These are phyloP conservation scores for Calocybe gambosa DNA, from an alignment of 1,284 basidiomycete genomes.

Conservation along the genomic window DNA sequence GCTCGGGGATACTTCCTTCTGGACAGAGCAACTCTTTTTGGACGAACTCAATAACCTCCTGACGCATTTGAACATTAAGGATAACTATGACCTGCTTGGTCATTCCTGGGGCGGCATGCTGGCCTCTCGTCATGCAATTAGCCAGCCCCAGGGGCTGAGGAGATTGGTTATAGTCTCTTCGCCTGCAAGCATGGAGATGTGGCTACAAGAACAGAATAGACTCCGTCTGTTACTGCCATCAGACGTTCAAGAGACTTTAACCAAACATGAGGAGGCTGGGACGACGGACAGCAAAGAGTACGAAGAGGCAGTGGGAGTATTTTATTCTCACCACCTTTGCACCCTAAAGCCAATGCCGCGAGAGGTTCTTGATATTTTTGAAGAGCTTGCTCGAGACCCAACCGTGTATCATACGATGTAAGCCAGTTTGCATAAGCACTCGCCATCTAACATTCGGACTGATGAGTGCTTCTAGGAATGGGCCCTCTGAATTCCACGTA, in stretches of 20 bases:
- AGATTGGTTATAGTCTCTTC: slow-evolving; percentile 34
- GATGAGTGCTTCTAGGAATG: slow-evolving; percentile 32
- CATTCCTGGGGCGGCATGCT: slow-evolving; percentile 52
- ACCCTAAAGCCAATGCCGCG: slow-evolving; percentile 39
- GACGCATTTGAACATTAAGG: slow-evolving; percentile 29
- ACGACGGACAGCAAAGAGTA: slow-evolving; percentile 43
- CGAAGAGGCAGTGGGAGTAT: slow-evolving; percentile 35
- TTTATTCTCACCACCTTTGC: slow-evolving; percentile 40
- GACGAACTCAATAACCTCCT: slow-evolving; percentile 42
- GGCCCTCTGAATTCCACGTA: slow-evolving; percentile 45
- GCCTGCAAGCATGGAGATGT: slow-evolving; percentile 35
- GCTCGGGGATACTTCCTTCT: slow-evolving; percentile 36
- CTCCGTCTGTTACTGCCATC: slow-evolving; percentile 34
- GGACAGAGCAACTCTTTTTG: slow-evolving; percentile 40
- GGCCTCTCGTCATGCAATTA: slow-evolving; percentile 26
- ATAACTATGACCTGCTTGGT: slow-evolving; percentile 34
- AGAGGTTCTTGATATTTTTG: slow-evolving; percentile 26
- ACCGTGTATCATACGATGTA: slow-evolving; percentile 41
- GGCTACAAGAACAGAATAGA: slow-evolving; percentile 27
- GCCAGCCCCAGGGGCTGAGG: slow-evolving; percentile 34
- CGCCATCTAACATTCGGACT: no score
- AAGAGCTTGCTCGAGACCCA: slow-evolving; percentile 33
- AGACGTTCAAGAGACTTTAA: slow-evolving; percentile 36
- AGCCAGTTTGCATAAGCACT: slow-evolving; percentile 8
- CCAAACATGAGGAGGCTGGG: slow-evolving; percentile 40